These are phyloP conservation scores for Globisporangium camurandrum DNA, from an alignment of 352 stramenopile genomes.

Conservation along the genomic window DNA sequence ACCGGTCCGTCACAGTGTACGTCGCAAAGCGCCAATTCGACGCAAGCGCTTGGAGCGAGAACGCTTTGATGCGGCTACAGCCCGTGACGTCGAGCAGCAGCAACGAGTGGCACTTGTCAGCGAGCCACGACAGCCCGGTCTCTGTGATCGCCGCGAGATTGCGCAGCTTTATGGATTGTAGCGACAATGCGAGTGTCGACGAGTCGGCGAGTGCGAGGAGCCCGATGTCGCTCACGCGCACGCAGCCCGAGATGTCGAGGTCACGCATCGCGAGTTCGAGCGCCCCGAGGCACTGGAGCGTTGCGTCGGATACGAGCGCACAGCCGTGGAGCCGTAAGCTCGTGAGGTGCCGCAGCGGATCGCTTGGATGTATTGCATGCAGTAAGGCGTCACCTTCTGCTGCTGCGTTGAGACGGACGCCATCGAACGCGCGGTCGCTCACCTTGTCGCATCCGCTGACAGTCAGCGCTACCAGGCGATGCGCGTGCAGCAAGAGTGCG, in stretches of 20 bases:
- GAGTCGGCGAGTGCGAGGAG: slow-evolving; percentile 69
- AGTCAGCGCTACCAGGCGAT: slow-evolving; percentile 19
- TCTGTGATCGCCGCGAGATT: slow-evolving; percentile 59
- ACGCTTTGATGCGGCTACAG: slow-evolving; percentile 29
- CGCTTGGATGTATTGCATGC: background rate
- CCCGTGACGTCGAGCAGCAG: slow-evolving; percentile 59
- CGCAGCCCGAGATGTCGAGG: slow-evolving; percentile 75
- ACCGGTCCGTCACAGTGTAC: slow-evolving; percentile 34
- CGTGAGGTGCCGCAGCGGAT: slow-evolving; percentile 17
- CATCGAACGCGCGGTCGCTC: slow-evolving; percentile 27
- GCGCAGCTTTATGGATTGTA: slow-evolving; percentile 65
- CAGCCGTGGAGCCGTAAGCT: slow-evolving; percentile 38
- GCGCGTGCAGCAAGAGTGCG: slow-evolving; percentile 17
- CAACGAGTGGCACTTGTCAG: slow-evolving; percentile 58
- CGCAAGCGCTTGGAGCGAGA: slow-evolving; percentile 50
- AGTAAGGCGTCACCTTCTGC: background rate
- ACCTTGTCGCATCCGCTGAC: slow-evolving; percentile 26
- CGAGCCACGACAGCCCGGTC: slow-evolving; percentile 81
- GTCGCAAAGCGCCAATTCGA: slow-evolving; percentile 53
- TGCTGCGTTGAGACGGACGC: background rate
- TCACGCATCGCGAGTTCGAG: slow-evolving; percentile 57
- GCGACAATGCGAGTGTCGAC: slow-evolving; percentile 14
- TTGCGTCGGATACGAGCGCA: slow-evolving; percentile 28
- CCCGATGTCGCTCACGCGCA: slow-evolving; percentile 63
- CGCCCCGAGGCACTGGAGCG: slow-evolving; percentile 29